phyloP scores from a whole-genome alignment of 768 basidiomycete species.

The Termitomyces sp. region DNA sequence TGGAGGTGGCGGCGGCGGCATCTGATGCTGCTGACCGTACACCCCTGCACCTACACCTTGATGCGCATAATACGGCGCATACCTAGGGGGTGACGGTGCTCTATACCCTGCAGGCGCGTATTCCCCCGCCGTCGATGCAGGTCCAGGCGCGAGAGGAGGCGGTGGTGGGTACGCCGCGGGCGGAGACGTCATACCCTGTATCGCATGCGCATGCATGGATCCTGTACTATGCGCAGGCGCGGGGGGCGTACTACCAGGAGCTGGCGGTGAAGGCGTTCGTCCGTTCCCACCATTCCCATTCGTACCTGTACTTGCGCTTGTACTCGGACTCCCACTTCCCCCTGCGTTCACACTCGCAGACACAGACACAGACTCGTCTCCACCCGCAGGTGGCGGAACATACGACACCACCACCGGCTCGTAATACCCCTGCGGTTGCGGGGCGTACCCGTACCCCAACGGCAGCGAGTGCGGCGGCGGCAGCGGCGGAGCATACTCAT shows the following conservation, averaged over 20 bases:
- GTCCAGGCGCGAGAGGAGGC: too few species aligned
- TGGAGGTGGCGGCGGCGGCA: not conserved
- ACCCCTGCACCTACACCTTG: not conserved
- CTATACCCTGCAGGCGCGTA: not conserved
- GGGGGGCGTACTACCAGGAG: not conserved
- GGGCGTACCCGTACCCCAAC: not conserved
- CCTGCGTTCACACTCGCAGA: not conserved
- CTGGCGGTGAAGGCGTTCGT: not conserved
- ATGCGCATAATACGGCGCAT: not conserved
- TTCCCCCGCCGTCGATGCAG: too few species aligned
- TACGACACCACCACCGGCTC: not conserved
- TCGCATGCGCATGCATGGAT: too few species aligned
- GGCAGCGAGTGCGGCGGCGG: not conserved
- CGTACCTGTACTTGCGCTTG: not conserved
- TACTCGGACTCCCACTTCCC: not conserved
- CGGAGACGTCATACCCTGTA: not conserved
- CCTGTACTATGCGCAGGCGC: not conserved
- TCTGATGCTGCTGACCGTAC: not conserved
- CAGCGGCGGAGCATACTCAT: not conserved
- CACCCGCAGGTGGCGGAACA: not conserved
- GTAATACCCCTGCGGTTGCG: conserved; percentile 1
- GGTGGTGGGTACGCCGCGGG: not conserved
- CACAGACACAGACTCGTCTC: not conserved
- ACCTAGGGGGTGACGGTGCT: not conserved
- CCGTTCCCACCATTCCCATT: too few species aligned